These are phyloP conservation scores for Biancaea sappan DNA, from an alignment of 306 rosid species.

Conservation along the genomic window DNA sequence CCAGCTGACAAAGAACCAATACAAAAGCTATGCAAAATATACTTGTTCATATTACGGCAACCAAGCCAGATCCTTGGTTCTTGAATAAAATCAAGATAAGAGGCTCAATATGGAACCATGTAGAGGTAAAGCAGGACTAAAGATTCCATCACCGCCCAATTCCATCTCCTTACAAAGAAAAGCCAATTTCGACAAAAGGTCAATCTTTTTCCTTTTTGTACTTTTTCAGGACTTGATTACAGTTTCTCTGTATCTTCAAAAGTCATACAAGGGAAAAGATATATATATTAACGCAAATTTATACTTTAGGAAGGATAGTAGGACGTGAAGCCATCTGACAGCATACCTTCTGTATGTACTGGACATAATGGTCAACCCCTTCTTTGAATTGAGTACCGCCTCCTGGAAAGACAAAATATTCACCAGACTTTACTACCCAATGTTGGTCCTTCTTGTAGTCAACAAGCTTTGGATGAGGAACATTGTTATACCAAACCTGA, in stretches of 20 bases:
- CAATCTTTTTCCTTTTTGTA: background rate
- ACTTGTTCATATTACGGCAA: background rate
- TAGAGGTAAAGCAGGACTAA: constrained; percentile 5
- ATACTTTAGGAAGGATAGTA: background rate
- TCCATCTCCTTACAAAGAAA: constrained; percentile 1
- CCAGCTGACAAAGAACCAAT: background rate
- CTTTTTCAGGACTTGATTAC: background rate
- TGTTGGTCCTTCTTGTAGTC: constrained; percentile 95
- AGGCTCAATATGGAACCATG: background rate
- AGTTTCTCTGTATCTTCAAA: constrained; percentile 12
- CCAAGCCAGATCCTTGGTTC: background rate
- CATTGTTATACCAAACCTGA: constrained; percentile 90
- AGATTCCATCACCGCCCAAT: background rate
- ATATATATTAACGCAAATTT: background rate
- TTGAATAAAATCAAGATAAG: background rate
- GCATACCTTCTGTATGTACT: constrained; percentile 68
- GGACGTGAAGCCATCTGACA: background rate
- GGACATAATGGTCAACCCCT: constrained; percentile 69
- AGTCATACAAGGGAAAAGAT: background rate
- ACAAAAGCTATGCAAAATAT: background rate
- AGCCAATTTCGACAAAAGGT: background rate
- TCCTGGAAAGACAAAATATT: constrained; percentile 84
- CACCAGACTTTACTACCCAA: constrained; percentile 81
- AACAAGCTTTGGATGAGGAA: constrained; percentile 89
- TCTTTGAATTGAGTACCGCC: constrained; percentile 99